Evolutionary conservation across 805 yeast genomes (phyloP).

Genomic region (Wickerhamomyces kurtzmanii): DNA sequence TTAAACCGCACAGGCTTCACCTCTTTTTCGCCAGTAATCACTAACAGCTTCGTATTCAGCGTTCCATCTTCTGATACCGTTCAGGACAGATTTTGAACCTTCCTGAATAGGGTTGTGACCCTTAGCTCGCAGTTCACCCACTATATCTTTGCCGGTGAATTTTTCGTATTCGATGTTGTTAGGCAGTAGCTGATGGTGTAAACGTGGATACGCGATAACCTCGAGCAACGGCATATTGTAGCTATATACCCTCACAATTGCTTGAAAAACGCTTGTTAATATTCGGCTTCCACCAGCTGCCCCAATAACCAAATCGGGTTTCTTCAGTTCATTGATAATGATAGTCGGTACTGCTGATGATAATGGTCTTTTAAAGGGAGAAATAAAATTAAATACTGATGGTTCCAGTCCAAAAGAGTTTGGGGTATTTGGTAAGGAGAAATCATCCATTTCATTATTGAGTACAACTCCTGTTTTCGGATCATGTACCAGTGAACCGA

Average conservation of each 20-base stretch:
- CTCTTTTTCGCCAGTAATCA: slow-evolving; percentile 87
- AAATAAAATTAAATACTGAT: slow-evolving; percentile 67
- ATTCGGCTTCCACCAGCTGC: slow-evolving; percentile 95
- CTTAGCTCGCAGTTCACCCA: slow-evolving; percentile 23
- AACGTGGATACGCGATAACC: slow-evolving; percentile 67
- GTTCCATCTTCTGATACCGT: slow-evolving; percentile 34
- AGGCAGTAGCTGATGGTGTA: slow-evolving; percentile 88
- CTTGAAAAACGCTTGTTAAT: slow-evolving; percentile 74
- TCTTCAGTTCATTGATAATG: slow-evolving; percentile 33
- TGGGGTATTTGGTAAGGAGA: slow-evolving; percentile 56
- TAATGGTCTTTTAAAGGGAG: slow-evolving; percentile 73
- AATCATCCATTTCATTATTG: slow-evolving; percentile 94
- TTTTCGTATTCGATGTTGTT: slow-evolving; percentile 54
- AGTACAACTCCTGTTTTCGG: slow-evolving; percentile 72
- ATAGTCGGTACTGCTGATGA: slow-evolving; percentile 79
- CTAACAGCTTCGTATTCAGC: slow-evolving; percentile 58
- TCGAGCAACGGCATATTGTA: slow-evolving; percentile 51
- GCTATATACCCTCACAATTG: slow-evolving; percentile 57
- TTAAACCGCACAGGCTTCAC: slow-evolving; percentile 56
- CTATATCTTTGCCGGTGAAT: slow-evolving; percentile 32
- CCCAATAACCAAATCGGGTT: slow-evolving; percentile 65
- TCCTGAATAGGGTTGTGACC: slow-evolving; percentile 40
- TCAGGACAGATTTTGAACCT: slow-evolving; percentile 45
- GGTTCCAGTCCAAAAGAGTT: slow-evolving; percentile 81
- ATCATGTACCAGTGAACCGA: slow-evolving; percentile 81